These are phyloP conservation scores for Friedmanniomyces endolithicus DNA, from an alignment of 495 filamentous ascomycete species.

Conservation along the genomic window DNA sequence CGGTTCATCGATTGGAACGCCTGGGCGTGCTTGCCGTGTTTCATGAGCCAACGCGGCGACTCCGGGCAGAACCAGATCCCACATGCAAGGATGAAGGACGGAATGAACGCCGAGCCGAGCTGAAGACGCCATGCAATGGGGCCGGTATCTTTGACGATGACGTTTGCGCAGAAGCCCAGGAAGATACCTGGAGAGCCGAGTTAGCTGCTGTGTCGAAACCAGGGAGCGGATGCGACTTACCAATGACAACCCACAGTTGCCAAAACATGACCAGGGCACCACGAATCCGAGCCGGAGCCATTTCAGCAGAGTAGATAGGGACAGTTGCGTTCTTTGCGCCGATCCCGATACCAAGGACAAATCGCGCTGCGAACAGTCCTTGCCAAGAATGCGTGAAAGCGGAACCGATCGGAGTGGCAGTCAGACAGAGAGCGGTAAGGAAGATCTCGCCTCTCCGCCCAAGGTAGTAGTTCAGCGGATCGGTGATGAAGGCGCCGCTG, in stretches of 20 bases:
- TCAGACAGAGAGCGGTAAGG: constrained; percentile 31
- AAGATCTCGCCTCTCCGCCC: constrained; percentile 50
- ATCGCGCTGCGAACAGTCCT: constrained; percentile 43
- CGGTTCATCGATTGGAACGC: constrained; percentile 34
- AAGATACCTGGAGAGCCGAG: constrained; percentile 22
- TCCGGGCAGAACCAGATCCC: constrained; percentile 29
- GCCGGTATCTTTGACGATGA: constrained; percentile 20
- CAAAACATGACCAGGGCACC: constrained; percentile 53
- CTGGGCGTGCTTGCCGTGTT: constrained; percentile 22
- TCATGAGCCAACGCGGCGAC: constrained; percentile 21
- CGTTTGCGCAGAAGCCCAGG: constrained; percentile 31
- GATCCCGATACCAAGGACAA: constrained; percentile 49
- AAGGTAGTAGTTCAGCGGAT: constrained; percentile 44
- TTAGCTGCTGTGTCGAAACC: not conserved
- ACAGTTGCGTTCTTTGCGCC: constrained; percentile 48
- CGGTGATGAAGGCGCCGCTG: constrained; percentile 31
- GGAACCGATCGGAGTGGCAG: constrained; percentile 40
- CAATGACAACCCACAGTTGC: constrained; percentile 36
- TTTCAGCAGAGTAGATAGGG: constrained; percentile 48
- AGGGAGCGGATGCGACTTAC: constrained; percentile 3
- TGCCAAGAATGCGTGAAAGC: constrained; percentile 41
- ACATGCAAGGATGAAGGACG: constrained; percentile 20
- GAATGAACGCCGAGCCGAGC: constrained; percentile 36
- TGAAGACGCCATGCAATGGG: constrained; percentile 33
- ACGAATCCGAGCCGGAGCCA: constrained; percentile 43